phyloP scores from a whole-genome alignment of 768 basidiomycete species.

The Leccinellum luteum region DNA sequence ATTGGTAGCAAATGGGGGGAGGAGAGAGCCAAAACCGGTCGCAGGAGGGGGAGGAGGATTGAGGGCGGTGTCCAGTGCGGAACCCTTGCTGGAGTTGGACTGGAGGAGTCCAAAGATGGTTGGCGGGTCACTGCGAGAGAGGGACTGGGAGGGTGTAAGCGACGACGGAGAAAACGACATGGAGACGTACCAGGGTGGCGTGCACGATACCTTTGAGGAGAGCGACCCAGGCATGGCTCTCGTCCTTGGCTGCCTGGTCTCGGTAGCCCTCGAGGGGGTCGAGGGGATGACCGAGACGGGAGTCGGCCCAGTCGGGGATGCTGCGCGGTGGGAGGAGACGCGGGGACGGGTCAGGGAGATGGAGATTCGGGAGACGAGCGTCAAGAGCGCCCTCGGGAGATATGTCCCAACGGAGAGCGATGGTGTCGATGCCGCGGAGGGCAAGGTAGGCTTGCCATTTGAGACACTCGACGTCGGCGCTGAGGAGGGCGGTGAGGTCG shows the following conservation, averaged over 20 bases:
- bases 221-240: conserved; percentile 80
- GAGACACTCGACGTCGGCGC: conserved; percentile 80
- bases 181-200: conserved; percentile 60
- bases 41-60: conserved; percentile 67
- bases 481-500: conserved; percentile 40
- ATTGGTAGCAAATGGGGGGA: conserved; percentile 61
- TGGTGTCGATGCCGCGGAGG: conserved; percentile 47
- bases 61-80: conserved; percentile 49
- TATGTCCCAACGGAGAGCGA: conserved; percentile 67
- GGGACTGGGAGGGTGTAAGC: conserved; percentile 35
- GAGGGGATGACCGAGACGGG: conserved; percentile 39
- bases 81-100: conserved; percentile 27
- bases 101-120: conserved; percentile 43
- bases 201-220: conserved; percentile 77
- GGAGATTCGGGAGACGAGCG: conserved; percentile 67
- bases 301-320: conserved; percentile 76
- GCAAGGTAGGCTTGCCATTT: conserved; percentile 86
- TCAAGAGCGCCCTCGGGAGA: conserved; percentile 67
- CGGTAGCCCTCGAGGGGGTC: conserved; percentile 65
- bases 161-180: background rate
- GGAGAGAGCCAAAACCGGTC: conserved; percentile 61
- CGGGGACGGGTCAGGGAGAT: conserved; percentile 45
- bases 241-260: conserved; percentile 57
- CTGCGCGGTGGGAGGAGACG: conserved; percentile 61
- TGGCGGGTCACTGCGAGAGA: conserved; percentile 46